phyloP scores from a whole-genome alignment of 305 asterid species.

The Nicotiana rustica region DNA sequence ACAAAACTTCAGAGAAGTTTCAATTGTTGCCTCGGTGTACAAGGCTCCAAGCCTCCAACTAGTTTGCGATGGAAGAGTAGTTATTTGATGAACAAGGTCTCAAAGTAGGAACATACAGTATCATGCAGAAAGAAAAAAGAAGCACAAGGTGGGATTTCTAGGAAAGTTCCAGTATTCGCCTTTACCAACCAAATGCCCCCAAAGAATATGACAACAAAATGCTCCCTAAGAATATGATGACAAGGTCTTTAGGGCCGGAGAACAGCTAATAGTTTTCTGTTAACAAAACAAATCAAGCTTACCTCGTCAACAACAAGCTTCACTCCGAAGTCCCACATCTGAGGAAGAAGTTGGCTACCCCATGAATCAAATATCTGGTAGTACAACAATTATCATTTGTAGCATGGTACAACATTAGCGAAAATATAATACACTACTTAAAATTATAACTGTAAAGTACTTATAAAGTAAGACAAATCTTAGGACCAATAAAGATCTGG shows the following conservation, averaged over 20 bases:
- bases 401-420: constrained; percentile 65
- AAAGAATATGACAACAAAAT: not conserved
- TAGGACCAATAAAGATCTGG: not conserved
- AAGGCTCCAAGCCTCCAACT: not conserved
- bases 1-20: not conserved
- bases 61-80: not conserved
- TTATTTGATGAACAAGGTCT: not conserved
- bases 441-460: not conserved
- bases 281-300: constrained; percentile 21
- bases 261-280: not conserved
- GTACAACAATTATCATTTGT: constrained; percentile 73
- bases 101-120: not conserved
- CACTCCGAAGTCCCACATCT: constrained; percentile 80
- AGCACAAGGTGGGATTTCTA: not conserved
- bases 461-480: not conserved
- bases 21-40: not conserved
- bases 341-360: constrained; percentile 89
- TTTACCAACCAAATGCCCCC: not conserved
- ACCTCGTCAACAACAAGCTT: constrained; percentile 88
- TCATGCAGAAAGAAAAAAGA: not conserved
- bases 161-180: not conserved
- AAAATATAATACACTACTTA: constrained; percentile 42
- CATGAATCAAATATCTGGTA: constrained; percentile 88
- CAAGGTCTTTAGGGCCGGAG: not conserved
- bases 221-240: not conserved